Conservation (phyloP, 306 rosid species). For the Psophocarpus tetragonolobus region DNA sequence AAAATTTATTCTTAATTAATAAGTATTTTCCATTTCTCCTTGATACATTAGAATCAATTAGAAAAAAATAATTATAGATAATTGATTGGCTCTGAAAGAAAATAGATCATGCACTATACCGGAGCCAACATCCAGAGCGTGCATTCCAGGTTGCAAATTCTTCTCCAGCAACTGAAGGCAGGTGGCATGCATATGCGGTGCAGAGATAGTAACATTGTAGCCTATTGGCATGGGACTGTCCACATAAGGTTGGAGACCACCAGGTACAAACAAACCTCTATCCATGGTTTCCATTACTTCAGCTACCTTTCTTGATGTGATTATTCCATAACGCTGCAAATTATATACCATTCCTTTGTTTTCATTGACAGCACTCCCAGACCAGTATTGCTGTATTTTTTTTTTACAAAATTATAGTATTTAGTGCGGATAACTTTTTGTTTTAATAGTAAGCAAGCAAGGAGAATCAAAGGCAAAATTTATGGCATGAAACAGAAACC, state of each 20-base stretch:
- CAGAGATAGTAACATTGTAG: conserved; percentile 93
- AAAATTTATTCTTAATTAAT: not conserved
- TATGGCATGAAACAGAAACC: not conserved
- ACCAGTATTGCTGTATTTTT: conserved; percentile 62
- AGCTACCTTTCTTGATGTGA: conserved; percentile 62
- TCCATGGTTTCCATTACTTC: conserved; percentile 80
- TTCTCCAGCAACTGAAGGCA: conserved; percentile 90
- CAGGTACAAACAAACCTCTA: conserved; percentile 80
- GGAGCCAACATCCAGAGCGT: conserved; percentile 88
- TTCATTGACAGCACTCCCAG: conserved; percentile 52
- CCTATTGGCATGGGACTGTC: conserved; percentile 89
- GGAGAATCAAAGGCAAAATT: not conserved
- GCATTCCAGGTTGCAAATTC: conserved; percentile 91
- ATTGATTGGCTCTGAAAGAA: not conserved
- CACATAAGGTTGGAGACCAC: conserved; percentile 62
- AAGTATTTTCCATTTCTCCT: not conserved
- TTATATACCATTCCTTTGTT: conserved; percentile 89
- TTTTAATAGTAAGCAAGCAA: conserved; percentile 8
- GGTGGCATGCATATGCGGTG: conserved; percentile 96
- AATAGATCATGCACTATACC: conserved; percentile 46
- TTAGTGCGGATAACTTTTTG: not conserved
- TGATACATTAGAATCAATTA: not conserved
- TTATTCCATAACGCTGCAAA: conserved; percentile 66
- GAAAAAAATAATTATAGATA: not conserved
- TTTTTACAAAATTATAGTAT: not conserved